Evolutionary conservation across 352 stramenopile species (phyloP).

Genomic region (Paralagenidium karlingii): DNA sequence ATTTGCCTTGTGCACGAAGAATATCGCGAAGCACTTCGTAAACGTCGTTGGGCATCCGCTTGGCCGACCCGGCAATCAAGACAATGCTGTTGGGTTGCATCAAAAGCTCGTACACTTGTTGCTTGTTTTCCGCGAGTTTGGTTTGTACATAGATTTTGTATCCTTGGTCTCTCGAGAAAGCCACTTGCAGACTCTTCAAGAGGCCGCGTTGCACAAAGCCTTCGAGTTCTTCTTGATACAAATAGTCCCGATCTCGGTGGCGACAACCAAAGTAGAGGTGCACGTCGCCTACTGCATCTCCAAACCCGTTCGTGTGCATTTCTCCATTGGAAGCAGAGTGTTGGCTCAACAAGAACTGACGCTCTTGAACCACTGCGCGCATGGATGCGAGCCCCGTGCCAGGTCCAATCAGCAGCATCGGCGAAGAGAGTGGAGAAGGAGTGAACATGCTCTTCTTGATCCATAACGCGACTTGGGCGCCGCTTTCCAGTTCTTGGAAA

Average conservation of each 20-base stretch:
- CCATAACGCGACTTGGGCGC: slow-evolving; percentile 55
- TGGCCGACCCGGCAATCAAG: slow-evolving; percentile 84
- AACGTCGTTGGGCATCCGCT: slow-evolving; percentile 87
- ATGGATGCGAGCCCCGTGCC: slow-evolving; percentile 86
- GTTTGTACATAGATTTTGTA: slow-evolving; percentile 90
- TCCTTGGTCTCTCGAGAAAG: slow-evolving; percentile 84
- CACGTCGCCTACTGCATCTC: background rate
- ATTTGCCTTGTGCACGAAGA: slow-evolving; percentile 53
- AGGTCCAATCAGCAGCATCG: slow-evolving; percentile 83
- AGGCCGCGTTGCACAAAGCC: slow-evolving; percentile 24
- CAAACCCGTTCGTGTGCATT: slow-evolving; percentile 10
- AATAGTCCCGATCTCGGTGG: slow-evolving; percentile 77
- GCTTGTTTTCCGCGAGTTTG: slow-evolving; percentile 69
- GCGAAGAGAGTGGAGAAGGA: slow-evolving; percentile 18
- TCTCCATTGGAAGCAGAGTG: too few relatives aligned
- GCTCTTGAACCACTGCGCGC: slow-evolving; percentile 81
- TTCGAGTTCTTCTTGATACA: slow-evolving; percentile 74
- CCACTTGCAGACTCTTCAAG: slow-evolving; percentile 66
- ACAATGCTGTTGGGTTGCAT: slow-evolving; percentile 47
- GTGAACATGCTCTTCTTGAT: slow-evolving; percentile 82
- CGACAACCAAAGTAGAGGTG: slow-evolving; percentile 85
- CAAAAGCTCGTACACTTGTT: slow-evolving; percentile 51
- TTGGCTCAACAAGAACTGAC: slow-evolving; percentile 25
- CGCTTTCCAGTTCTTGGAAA: slow-evolving; percentile 41
- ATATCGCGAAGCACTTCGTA: slow-evolving; percentile 83